Evolutionary conservation across 2,329 filamentous ascomycete genomes (phyloP).

Genomic region (Fusarium sp.): DNA sequence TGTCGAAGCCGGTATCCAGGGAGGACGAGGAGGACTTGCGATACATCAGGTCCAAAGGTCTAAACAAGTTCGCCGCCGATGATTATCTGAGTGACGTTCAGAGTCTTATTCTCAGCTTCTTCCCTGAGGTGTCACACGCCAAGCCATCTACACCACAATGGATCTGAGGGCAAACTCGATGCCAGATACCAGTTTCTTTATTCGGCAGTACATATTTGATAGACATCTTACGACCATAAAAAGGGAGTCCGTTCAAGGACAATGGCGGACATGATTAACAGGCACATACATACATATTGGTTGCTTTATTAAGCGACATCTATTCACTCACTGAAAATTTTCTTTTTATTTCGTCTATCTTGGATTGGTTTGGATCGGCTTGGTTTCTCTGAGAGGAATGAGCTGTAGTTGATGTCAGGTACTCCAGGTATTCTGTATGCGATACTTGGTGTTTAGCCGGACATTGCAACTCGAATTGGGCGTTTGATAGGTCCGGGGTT

Average conservation of each 20-base stretch:
- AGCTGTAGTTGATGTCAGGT: conserved; percentile 28
- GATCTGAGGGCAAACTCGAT: conserved; percentile 58
- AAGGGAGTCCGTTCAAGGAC: conserved; percentile 34
- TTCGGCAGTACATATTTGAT: conserved; percentile 54
- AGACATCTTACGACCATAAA: conserved; percentile 47
- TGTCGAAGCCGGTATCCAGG: no score
- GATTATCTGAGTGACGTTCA: conserved; percentile 89
- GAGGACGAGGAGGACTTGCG: conserved; percentile 73
- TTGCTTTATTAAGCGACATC: conserved; percentile 28
- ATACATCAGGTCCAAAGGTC: conserved; percentile 75
- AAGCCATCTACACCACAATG: conserved; percentile 58
- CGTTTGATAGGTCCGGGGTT: conserved; percentile 45
- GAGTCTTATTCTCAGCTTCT: conserved; percentile 73
- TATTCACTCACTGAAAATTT: conserved; percentile 35
- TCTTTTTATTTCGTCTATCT: conserved; percentile 36
- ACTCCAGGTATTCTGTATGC: conserved; percentile 15
- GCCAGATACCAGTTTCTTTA: conserved; percentile 35
- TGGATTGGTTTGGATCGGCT: conserved; percentile 20
- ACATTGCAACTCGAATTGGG: conserved; percentile 31
- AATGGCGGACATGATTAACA: conserved; percentile 31
- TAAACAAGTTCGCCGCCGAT: conserved; percentile 80
- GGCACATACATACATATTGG: conserved; percentile 32
- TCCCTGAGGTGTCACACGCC: conserved; percentile 57
- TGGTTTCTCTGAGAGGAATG: conserved; percentile 25
- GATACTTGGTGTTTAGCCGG: conserved; percentile 6